Evolutionary conservation across 345 rosid species (phyloP).

Genomic region (Draba incana): DNA sequence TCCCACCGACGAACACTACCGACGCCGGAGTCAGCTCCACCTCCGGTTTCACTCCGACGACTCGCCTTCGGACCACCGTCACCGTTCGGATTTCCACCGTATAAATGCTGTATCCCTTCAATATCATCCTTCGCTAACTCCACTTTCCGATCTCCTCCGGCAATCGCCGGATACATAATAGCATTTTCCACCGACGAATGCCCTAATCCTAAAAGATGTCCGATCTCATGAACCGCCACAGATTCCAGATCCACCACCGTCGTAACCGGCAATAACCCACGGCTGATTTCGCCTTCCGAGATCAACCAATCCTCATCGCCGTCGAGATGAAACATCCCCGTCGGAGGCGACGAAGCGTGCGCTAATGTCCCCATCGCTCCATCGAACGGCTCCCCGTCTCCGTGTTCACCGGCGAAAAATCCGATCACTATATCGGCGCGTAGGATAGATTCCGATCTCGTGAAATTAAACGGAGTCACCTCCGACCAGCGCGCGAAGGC

Average conservation of each 20-base stretch:
- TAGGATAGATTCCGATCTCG: constrained; percentile 37
- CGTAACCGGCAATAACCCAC: constrained; percentile 30
- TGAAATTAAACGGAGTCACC: constrained; percentile 72
- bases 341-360: constrained; percentile 86
- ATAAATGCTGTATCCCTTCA: constrained; percentile 63
- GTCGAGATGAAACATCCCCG: constrained; percentile 78
- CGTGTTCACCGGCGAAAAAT: constrained; percentile 79
- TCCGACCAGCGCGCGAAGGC: constrained; percentile 75
- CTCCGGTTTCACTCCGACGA: constrained; percentile 52
- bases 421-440: constrained; percentile 68
- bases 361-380: constrained; percentile 85
- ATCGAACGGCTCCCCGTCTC: constrained; percentile 92
- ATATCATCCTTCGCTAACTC: constrained; percentile 63
- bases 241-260: constrained; percentile 83
- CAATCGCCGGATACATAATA: constrained; percentile 79
- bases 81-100: constrained; percentile 68
- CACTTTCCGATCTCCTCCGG: constrained; percentile 65
- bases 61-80: constrained; percentile 42
- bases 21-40: background rate
- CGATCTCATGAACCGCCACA: constrained; percentile 91
- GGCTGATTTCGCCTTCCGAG: constrained; percentile 28
- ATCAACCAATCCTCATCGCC: constrained; percentile 72
- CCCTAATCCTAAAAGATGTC: constrained; percentile 84
- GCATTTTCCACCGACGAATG: constrained; percentile 81
- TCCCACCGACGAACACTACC: constrained; percentile 29